Evolutionary conservation across 2,329 filamentous ascomycete genomes (phyloP), one percentile per base, ranked within the genome.

Genomic region (Botrytis aclada): DNA sequence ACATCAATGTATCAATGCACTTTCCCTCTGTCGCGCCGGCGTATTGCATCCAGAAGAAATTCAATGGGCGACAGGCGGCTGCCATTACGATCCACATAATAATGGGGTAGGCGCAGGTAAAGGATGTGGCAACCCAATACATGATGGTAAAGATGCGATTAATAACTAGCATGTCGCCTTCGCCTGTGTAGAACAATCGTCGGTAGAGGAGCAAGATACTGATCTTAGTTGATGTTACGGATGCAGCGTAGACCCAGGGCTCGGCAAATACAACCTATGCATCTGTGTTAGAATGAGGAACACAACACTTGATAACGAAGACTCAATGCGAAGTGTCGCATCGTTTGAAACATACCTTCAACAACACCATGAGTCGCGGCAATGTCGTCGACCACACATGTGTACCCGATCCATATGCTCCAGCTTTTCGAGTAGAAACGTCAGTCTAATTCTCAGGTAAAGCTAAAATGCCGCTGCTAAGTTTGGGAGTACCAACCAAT

Each of bases 321-420:
- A 39, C 29, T 43, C 20, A 51, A 66, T 10, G 43, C 43, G 47
- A 37, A 32, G 20, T 39, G 25, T 37, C 29, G 32, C 43, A 67
- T 51, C 22, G 20, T 67, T 67, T 39, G 18, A 67, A 32, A 20
- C 43, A 39, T 67, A 67, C 64, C 64, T 67, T 67, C 51, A 67
- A 12, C 43, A 67, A 39, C 34, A 37, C 51, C 43, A 67, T 54
- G 29, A 67, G 64, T 32, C 64, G 64, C 43, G 64, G 64, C 22
- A 67, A 67, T 67, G 64, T 67, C 64, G 64, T 67, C 29, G 64
- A 20, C 64, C 64, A 67, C 32, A 67, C 64, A 67, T 67, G 64
- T 29, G 39, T 67, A n/a, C 64, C 64, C 12, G 64, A 34, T 39
- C 45, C 64, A 51, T 54, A 67, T 67, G n/a, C 43, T 20, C 64